Base-by-base conservation (phyloP, 1,284 basidiomycete species). In the Fomitopsis betulina region DNA sequence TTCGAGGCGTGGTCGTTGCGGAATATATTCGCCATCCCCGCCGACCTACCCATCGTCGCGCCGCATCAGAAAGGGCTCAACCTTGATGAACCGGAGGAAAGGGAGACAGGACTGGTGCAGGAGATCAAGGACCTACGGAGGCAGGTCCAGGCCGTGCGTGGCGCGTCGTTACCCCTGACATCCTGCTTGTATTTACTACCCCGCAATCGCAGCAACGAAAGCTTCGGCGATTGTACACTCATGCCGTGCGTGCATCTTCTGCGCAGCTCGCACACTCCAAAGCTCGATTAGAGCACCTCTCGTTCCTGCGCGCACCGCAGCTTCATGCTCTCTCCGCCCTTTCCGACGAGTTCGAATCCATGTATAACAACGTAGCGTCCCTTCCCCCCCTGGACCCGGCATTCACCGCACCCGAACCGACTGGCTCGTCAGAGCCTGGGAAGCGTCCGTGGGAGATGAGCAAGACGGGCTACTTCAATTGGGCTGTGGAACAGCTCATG, bases 1-100 rank as follows among this genome's bases (percentile, higher is more conserved):
- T 87, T 91, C 64, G 89, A 91, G 72, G 84, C 84, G 0, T 91
- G 89, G 89, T 84, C 83, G 9, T 68, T 90, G 66, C 76, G 89
- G 33, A 91, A 91, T 68, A 89, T 91, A 60, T 91, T 91, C 67
- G 79, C 82, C 45, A 76, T 91, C 17, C 82, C 84, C 2, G 76
- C 79, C 1, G 82, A 85, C 61, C 66, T 91, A 23, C 84, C 83
- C 1, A 72, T 91, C 45, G 84, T 91, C 9, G 78, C 85, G 2
- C 88, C 87, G 1, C 87, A 90, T 64, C 87, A 90, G 56, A 76
- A 75, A 45, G 78, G 80, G 0, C 70, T 88, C 19, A 76, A 87
- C 67, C 72, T 89, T 39, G 76, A 77, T 2, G 65, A 72, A 30
- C 75, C 76, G 0, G 72, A 76, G 4, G 80, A 82, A 65, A 75